Evolutionary conservation across 2,329 filamentous ascomycete genomes (phyloP).

Genomic region (Aspergillus costaricaensis): DNA sequence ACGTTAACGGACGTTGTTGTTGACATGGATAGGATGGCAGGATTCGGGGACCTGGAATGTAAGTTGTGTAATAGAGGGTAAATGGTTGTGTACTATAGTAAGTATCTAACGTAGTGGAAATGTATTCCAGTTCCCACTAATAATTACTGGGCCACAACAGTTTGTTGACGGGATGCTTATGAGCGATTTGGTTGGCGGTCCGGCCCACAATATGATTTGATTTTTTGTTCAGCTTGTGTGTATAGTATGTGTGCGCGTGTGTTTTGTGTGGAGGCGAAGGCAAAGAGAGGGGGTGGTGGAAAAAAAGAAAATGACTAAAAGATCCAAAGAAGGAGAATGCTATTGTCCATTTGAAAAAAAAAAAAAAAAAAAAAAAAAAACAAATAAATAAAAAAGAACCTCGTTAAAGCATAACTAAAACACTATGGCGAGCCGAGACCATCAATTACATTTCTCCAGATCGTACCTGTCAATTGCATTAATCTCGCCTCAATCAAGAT

Average conservation of each 20-base stretch:
- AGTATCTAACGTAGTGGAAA: too few relatives aligned
- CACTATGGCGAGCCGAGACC: too few relatives aligned
- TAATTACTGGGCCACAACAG: background rate
- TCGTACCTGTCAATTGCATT: slow-evolving; percentile 10
- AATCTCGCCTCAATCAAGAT: background rate
- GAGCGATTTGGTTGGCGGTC: background rate
- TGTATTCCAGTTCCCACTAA: background rate
- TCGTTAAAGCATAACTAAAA: too few relatives aligned
- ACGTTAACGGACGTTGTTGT: background rate
- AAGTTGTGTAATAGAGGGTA: background rate
- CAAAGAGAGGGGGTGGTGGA: background rate
- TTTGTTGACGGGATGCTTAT: background rate
- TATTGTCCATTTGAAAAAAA: background rate
- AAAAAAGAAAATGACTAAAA: background rate
- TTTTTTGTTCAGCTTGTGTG: too few relatives aligned
- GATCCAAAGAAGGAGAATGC: background rate
- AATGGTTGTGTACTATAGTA: background rate
- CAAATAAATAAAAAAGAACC: too few relatives aligned
- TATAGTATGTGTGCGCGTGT: too few relatives aligned
- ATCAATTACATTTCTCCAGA: slow-evolving; percentile 6
- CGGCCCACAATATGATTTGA: background rate
- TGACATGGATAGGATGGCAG: background rate
- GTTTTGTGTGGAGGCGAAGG: too few relatives aligned
- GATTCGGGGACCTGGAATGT: background rate
- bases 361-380: too few relatives aligned